Base-by-base conservation (phyloP, 441 rosid species). In the Codiaeum variegatum region DNA sequence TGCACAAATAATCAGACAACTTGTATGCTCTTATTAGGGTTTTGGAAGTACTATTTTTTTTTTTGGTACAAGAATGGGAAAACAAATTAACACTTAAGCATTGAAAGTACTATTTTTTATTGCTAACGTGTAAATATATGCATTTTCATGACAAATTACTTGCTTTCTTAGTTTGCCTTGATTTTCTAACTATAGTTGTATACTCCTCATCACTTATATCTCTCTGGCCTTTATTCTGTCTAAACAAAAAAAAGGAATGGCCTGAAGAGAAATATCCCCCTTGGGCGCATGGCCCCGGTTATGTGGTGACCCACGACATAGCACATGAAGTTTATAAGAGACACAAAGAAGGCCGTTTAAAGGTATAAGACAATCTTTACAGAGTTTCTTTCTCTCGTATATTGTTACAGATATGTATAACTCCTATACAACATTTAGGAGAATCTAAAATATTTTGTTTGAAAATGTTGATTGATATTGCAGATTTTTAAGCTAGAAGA, bases 401-500 rank as follows among this genome's bases (percentile, higher is more conserved):
- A 61, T 40, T 49, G 38, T 47, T 61, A 28, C 15, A 62, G 69
- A 51, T 29, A 42, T 23, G 16, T 52, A 67, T 4, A 36, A 19
- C 23, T 21, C 21, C n/a, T 1, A 72, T 12, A 40, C n/a, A n/a
- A 59, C 1, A 51, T 47, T 18, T 26, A 64, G 52, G 21, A 13
- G 49, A 36, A 34, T 6, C 62, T 51, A 1, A 21, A 31, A 31
- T 38, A 42, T 47, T 51, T 23, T 44, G 18, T 11, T n/a, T 65
- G 32, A 40, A 44, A 56, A 40, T 32, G 28, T 56, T 23, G 34
- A 10, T 38, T 24, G 11, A 18, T 42, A 4, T 69, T 56, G 66
- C 85, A 94, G 99, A 95, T 95, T 93, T 95, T 93, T 73, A 93
- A 95, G 88, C 89, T 93, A 62, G 98, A 93, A 88, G 99, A 95